Evolutionary conservation across 1,284 basidiomycete genomes (phyloP), one percentile per base, ranked within the genome.

Genomic region (Inonotus obliquus): DNA sequence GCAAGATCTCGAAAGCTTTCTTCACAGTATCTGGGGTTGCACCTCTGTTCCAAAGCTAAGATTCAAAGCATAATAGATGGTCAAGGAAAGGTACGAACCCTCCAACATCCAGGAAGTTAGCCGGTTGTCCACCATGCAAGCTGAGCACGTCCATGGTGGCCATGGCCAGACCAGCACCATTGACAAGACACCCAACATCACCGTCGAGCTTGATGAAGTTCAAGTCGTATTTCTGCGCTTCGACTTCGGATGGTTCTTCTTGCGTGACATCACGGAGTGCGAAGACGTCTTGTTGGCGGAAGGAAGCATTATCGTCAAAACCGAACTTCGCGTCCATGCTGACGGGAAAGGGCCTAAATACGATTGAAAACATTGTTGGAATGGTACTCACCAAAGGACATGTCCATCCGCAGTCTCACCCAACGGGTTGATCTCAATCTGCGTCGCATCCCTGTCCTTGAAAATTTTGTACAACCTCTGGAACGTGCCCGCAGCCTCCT

Each of bases 271-370:
- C 97, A 62, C 97, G 89, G 62, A 98, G 84, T 60, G 80, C 80
- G 73, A 98, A 99, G 61, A 98, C 75, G 67, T 97, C 95, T 70
- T 87, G 76, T 75, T 99, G 97, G 66, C 97, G 89, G 86, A 99
- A 99, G 71, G 96, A 94, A 54, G 97, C 97, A 72, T 99, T 99
- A 75, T 99, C 97, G 72, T 99, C 97, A 70, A 99, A 99, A 45
- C 96, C 95, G 67, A 99, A 94, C 78, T 99, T 99, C 73, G 97
- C 97, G 75, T 99, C 97, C 97, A 99, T 99, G 81, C 95, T 94
- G 65, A 5, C 4, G 13, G 0, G 45, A 61, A 25, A 58, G 62
- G 10, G n/a, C 61, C 44, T 51, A 54, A 48, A 39, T 59, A 27
- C 41, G 44, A 52, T 2, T 17, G 23, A 32, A 54, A 51, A 19